Percentiles rank a stretch among this genome's conserved stretches.
phyloP scores from a whole-genome alignment of 2,329 filamentous ascomycete genomes.

The Albifimbria verrucaria region DNA sequence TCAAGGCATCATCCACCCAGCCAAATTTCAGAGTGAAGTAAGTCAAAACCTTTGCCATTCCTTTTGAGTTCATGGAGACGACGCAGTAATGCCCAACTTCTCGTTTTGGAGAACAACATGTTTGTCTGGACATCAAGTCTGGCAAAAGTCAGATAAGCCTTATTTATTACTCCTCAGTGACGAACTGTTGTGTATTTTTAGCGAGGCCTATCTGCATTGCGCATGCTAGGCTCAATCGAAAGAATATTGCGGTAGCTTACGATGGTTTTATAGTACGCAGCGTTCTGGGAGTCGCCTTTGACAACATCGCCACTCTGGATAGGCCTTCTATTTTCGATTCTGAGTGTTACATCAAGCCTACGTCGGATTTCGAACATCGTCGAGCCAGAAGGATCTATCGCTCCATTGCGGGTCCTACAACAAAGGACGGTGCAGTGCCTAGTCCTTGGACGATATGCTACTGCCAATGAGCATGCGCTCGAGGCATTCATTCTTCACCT shows the following conservation, averaged over 20 bases:
- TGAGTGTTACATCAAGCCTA: constrained; percentile 34
- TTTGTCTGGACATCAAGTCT: too few species aligned
- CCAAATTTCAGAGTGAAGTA: constrained; percentile 24
- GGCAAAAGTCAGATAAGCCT: too few species aligned
- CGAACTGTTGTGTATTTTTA: too few species aligned
- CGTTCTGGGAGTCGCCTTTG: constrained; percentile 38
- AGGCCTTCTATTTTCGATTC: constrained; percentile 40
- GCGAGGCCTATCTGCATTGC: too few species aligned
- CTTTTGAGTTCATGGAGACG: not conserved
- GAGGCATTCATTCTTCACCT: constrained; percentile 41
- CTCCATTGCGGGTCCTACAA: constrained; percentile 13
- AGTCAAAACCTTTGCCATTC: too few species aligned
- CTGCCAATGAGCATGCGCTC: constrained; percentile 35
- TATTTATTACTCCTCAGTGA: too few species aligned
- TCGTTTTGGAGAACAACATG: too few species aligned
- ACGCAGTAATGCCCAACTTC: too few species aligned
- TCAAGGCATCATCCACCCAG: constrained; percentile 21
- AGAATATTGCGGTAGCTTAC: too few species aligned
- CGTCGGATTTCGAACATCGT: constrained; percentile 17
- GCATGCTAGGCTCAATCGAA: too few species aligned
- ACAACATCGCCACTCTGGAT: constrained; percentile 40
- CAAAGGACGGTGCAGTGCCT: constrained; percentile 37
- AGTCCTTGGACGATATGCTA: constrained; percentile 40
- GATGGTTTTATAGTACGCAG: constrained; percentile 30
- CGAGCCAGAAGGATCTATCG: constrained; percentile 16